Conservation (phyloP, 306 rosid species). For the Begonia loranthoides region DNA sequence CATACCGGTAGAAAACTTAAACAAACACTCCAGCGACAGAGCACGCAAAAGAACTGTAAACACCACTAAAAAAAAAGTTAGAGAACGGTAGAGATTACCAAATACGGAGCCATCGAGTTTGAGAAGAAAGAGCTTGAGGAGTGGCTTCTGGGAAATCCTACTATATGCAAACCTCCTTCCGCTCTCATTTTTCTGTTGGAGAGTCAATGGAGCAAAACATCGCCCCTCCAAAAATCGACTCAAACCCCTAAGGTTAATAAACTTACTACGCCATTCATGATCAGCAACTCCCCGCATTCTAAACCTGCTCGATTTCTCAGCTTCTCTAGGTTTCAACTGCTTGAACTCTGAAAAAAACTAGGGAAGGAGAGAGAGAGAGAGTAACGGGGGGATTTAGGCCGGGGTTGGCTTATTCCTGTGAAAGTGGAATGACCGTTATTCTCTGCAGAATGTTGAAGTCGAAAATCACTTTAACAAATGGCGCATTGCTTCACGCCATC, state of each 20-base stretch:
- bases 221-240: conserved; percentile 15
- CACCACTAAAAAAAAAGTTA: not conserved
- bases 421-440: not conserved
- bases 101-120: conserved; percentile 40
- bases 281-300: conserved; percentile 4
- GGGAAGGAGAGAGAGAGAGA: conserved; percentile 2
- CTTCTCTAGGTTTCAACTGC: no score
- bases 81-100: conserved; percentile 15
- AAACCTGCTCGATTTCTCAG: not conserved
- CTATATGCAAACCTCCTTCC: conserved; percentile 5
- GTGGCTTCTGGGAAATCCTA: conserved; percentile 19
- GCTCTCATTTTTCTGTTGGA: conserved; percentile 8
- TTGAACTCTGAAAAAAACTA: not conserved
- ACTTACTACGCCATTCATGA: conserved; percentile 3
- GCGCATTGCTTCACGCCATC: no score
- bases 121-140: conserved; percentile 28
- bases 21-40: not conserved
- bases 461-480: no score
- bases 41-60: not conserved
- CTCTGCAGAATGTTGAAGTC: not conserved
- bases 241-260: conserved; percentile 9
- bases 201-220: conserved; percentile 12
- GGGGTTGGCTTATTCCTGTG: not conserved
- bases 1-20: not conserved
- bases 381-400: conserved; percentile 1